These are phyloP conservation scores for Leccinum angustisporum DNA, from an alignment of 1,284 basidiomycete species.

Conservation along the genomic window DNA sequence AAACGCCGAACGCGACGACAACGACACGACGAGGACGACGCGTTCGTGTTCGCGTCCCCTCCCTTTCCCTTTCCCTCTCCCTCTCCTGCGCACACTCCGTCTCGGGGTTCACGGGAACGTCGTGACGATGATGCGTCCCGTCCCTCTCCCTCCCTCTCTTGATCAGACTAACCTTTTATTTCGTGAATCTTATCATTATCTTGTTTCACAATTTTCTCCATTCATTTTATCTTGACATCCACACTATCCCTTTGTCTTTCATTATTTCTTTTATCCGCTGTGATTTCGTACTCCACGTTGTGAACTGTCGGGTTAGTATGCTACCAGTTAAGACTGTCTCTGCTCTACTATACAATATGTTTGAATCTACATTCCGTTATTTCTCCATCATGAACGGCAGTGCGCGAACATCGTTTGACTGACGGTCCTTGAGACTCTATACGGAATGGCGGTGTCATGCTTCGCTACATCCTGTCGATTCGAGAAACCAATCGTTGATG, in stretches of 20 bases:
- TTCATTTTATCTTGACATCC: conserved; percentile 2
- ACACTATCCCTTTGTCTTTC: conserved; percentile 1
- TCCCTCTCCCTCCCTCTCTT: neutral
- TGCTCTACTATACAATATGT: conserved; percentile 16
- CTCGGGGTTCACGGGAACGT: too few relatives aligned
- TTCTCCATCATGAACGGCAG: neutral
- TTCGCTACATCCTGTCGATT: too few relatives aligned
- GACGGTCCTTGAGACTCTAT: too few relatives aligned
- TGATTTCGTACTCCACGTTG: neutral
- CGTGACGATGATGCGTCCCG: too few relatives aligned
- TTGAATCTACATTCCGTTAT: conserved; percentile 22
- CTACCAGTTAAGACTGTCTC: conserved; percentile 4
- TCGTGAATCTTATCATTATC: conserved; percentile 30
- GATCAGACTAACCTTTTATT: conserved; percentile 11
- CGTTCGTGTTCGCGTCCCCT: too few relatives aligned
- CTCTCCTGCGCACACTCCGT: too few relatives aligned
- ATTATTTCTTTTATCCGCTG: neutral
- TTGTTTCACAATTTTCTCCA: conserved; percentile 1
- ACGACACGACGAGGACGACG: too few relatives aligned
- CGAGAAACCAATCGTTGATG: too few relatives aligned
- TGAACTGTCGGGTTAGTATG: neutral
- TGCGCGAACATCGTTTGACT: too few relatives aligned
- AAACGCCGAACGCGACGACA: too few relatives aligned
- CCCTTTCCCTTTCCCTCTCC: too few relatives aligned
- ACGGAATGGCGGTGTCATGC: too few relatives aligned